A percentile compares a stretch with the other conserved stretches of the same genome.
Evolutionary conservation across 2,329 filamentous ascomycete species (phyloP).

Genomic region (Colletotrichum orbiculare): DNA sequence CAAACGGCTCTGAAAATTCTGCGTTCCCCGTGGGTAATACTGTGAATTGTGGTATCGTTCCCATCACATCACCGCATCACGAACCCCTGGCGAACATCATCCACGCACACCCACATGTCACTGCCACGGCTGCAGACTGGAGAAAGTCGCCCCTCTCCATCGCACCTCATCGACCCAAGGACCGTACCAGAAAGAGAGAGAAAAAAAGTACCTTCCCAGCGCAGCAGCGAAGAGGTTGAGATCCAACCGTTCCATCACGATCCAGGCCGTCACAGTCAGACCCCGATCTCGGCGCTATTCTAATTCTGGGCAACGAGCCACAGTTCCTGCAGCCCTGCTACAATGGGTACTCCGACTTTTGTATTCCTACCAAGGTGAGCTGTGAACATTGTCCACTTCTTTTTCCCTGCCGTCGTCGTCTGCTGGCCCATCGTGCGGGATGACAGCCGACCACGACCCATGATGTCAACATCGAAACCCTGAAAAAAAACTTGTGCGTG

Average conservation of each 20-base stretch:
- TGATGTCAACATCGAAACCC: conserved; percentile 25
- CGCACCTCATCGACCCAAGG: background rate
- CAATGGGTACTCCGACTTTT: background rate
- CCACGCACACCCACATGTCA: conserved; percentile 28
- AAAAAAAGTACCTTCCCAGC: background rate
- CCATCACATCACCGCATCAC: too few species aligned
- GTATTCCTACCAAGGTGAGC: background rate
- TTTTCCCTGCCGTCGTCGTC: background rate
- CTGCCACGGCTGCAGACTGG: conserved; percentile 25
- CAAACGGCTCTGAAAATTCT: conserved; percentile 16
- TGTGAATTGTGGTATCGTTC: too few species aligned
- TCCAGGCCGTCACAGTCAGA: conserved; percentile 24
- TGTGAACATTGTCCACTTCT: background rate
- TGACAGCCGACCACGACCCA: background rate
- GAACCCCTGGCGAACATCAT: background rate
- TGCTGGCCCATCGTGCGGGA: conserved; percentile 1
- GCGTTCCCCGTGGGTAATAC: conserved; percentile 12
- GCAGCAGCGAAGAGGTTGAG: background rate
- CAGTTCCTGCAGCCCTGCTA: conserved; percentile 36
- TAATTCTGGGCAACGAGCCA: conserved; percentile 23
- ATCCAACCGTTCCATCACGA: conserved; percentile 31
- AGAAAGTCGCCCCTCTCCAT: conserved; percentile 2
- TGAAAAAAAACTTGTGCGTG: background rate
- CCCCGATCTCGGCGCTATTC: conserved; percentile 22
- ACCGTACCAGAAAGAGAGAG: background rate